phyloP scores from a whole-genome alignment of 139 green algal genomes.

The Diplosphaera chodatii region DNA sequence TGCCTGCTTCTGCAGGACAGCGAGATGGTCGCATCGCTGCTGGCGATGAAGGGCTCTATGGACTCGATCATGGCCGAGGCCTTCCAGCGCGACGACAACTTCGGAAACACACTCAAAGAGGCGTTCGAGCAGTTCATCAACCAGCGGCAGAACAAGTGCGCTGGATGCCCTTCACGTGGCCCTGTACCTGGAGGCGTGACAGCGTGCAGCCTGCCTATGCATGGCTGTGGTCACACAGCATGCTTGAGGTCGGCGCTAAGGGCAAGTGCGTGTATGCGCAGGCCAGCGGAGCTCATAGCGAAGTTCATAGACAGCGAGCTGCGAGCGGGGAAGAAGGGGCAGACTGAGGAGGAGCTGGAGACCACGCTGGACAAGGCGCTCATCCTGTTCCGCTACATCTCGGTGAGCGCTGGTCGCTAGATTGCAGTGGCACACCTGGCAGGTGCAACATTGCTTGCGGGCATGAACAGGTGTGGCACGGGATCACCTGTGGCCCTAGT shows the following conservation, averaged over 20 bases:
- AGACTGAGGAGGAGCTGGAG: slow-evolving; percentile 88
- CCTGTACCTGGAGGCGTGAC: no score
- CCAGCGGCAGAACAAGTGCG: slow-evolving; percentile 57
- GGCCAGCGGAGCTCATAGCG: slow-evolving; percentile 91
- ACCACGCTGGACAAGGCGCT: slow-evolving; percentile 77
- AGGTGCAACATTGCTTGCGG: no score
- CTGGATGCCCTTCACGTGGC: no score
- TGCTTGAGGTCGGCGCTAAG: no score
- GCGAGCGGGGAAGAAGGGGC: slow-evolving; percentile 59
- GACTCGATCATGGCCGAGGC: slow-evolving; percentile 56
- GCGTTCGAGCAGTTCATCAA: slow-evolving; percentile 95
- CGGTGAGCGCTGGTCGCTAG: slow-evolving; percentile 29
- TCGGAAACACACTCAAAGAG: slow-evolving; percentile 77
- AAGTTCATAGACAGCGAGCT: slow-evolving; percentile 92
- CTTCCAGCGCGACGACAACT: slow-evolving; percentile 61
- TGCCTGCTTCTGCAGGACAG: slow-evolving; percentile 48
- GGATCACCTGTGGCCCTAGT: no score
- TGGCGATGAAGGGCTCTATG: slow-evolving; percentile 72
- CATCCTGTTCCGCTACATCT: slow-evolving; percentile 87
- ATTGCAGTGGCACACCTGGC: no score
- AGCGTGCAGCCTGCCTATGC: no score
- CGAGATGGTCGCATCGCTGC: slow-evolving; percentile 82
- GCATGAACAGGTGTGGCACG: no score
- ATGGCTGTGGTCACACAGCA: no score
- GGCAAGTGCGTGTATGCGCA: no score